phyloP scores from a whole-genome alignment of 2,329 filamentous ascomycete species.

The Fusarium burgessii region DNA sequence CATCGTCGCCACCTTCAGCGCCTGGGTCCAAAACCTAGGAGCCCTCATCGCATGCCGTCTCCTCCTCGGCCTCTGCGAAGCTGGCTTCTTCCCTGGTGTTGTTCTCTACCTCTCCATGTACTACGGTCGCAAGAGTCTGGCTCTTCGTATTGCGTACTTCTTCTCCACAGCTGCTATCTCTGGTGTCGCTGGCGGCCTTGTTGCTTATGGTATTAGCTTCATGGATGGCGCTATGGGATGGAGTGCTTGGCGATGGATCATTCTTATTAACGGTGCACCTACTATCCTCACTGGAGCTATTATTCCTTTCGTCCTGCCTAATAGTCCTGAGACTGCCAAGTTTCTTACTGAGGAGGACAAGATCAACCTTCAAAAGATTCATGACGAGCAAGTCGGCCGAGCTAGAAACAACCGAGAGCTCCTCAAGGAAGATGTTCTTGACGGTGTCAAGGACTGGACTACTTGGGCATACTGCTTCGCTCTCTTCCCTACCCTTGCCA shows the following conservation, averaged over 20 bases:
- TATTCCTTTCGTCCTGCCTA: conserved; percentile 68
- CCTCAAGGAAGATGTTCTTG: conserved; percentile 42
- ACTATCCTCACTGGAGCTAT: conserved; percentile 63
- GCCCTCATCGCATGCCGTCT: conserved; percentile 58
- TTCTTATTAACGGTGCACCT: conserved; percentile 64
- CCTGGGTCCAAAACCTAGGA: conserved; percentile 58
- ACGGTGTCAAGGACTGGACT: conserved; percentile 66
- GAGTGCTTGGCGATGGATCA: conserved; percentile 75
- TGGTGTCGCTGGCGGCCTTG: conserved; percentile 72
- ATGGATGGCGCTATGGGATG: conserved; percentile 70
- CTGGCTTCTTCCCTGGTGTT: conserved; percentile 63
- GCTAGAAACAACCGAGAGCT: conserved; percentile 39
- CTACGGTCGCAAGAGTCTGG: conserved; percentile 71
- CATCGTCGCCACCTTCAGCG: conserved; percentile 56
- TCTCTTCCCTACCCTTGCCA: conserved; percentile 71
- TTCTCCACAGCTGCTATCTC: conserved; percentile 71
- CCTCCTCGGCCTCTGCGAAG: conserved; percentile 54
- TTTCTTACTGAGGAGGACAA: conserved; percentile 37
- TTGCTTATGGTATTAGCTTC: conserved; percentile 73
- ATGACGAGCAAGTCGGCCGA: conserved; percentile 59
- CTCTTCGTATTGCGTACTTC: conserved; percentile 71
- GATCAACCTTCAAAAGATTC: conserved; percentile 64
- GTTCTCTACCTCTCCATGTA: conserved; percentile 70
- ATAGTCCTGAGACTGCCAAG: conserved; percentile 67
- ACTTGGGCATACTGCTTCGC: conserved; percentile 70